Evolutionary conservation across 768 basidiomycete genomes (phyloP).

Genomic region (Rhodotorula toruloides): DNA sequence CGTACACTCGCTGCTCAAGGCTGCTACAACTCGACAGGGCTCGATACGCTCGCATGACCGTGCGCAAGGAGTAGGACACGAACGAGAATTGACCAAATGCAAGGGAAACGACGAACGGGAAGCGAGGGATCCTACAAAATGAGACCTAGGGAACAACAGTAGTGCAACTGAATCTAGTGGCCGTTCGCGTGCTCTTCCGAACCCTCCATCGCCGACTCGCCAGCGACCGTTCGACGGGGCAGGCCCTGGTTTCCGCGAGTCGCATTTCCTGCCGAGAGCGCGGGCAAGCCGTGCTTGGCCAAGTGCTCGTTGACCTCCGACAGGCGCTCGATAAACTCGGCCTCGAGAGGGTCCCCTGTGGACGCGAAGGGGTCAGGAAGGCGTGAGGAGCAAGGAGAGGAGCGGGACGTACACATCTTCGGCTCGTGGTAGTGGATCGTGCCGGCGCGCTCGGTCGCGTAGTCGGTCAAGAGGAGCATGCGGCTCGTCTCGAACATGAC

Average conservation of each 20-base stretch:
- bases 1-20: no score
- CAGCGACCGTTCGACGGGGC: slow-evolving; percentile 40
- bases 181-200: not conserved
- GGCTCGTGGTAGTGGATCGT: slow-evolving; percentile 62
- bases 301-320: slow-evolving; percentile 56
- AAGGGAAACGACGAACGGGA: no score
- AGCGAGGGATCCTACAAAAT: not conserved
- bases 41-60: no score
- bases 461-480: slow-evolving; percentile 63
- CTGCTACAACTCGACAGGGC: no score
- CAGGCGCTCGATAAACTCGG: slow-evolving; percentile 58
- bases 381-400: not conserved
- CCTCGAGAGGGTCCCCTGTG: slow-evolving; percentile 60
- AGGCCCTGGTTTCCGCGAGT: slow-evolving; percentile 41
- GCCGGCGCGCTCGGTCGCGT: slow-evolving; percentile 58
- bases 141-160: not conserved
- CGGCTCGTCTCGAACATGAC: slow-evolving; percentile 65
- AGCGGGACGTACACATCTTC: not conserved
- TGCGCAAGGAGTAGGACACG: no score
- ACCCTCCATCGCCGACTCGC: slow-evolving; percentile 22
- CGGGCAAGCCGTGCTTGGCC: slow-evolving; percentile 47
- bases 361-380: not conserved
- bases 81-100: no score
- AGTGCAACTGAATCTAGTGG: not conserved
- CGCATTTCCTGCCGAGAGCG: slow-evolving; percentile 26